Evolutionary conservation across 768 basidiomycete species (phyloP).

Genomic region (Suillus fuscotomentosus): DNA sequence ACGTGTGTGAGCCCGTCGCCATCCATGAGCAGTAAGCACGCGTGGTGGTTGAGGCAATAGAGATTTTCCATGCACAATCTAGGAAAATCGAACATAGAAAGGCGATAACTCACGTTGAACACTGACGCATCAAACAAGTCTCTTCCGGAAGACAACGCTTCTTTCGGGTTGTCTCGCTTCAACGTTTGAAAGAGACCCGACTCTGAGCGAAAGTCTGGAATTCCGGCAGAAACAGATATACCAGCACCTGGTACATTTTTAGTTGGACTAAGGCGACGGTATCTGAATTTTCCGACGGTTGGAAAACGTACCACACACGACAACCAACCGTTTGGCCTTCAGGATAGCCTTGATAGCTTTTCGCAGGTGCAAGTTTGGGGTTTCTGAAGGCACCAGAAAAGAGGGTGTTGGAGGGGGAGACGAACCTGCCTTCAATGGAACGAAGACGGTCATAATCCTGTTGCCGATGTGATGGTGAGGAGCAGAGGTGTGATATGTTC

Average conservation of each 20-base stretch:
- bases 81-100: conserved; percentile 2
- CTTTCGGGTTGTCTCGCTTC: conserved; percentile 76
- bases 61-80: background rate
- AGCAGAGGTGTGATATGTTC: conserved; percentile 14
- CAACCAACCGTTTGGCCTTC: conserved; percentile 81
- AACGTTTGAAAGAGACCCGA: conserved; percentile 78
- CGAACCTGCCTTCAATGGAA: conserved; percentile 54
- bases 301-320: conserved; percentile 70
- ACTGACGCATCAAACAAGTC: conserved; percentile 91
- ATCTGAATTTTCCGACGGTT: conserved; percentile 13
- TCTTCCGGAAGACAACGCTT: conserved; percentile 70
- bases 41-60: conserved; percentile 1
- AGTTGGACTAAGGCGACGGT: conserved; percentile 7
- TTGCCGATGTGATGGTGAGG: conserved; percentile 24
- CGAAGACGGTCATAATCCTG: conserved; percentile 57
- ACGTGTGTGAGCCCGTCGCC: conserved; percentile 18
- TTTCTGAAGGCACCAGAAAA: conserved; percentile 50
- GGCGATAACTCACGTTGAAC: conserved; percentile 61
- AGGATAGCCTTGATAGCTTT: conserved; percentile 64
- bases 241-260: conserved; percentile 63
- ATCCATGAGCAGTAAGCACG: conserved; percentile 5
- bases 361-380: conserved; percentile 46
- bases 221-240: conserved; percentile 83
- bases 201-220: conserved; percentile 85
- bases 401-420: conserved; percentile 50